phyloP scores from a whole-genome alignment of 139 green algal species.

The Chlamydomonas sp. region DNA sequence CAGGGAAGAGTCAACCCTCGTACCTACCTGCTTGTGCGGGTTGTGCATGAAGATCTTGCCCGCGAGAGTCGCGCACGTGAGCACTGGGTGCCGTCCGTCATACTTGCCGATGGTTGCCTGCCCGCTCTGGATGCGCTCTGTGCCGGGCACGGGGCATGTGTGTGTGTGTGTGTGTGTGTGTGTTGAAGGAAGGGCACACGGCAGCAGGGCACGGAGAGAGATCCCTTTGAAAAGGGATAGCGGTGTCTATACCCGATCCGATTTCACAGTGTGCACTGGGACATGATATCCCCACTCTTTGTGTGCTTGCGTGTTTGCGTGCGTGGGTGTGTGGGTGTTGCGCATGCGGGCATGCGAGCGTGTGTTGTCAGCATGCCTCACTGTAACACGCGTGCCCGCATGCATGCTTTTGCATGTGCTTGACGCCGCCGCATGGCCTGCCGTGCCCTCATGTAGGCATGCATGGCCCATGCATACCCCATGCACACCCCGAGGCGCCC shows the following conservation, averaged over 20 bases:
- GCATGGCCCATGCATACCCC: no score
- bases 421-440: no score
- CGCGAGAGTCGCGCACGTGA: constrained; percentile 50
- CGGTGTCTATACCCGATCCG: not conserved
- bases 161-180: not conserved
- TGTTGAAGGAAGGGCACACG: not conserved
- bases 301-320: not conserved
- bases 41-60: constrained; percentile 69
- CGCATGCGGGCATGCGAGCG: not conserved
- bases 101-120: constrained; percentile 48
- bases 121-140: constrained; percentile 41
- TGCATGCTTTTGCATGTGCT: no score
- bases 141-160: not conserved
- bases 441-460: no score
- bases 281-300: not conserved
- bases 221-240: not conserved
- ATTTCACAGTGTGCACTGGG: not conserved
- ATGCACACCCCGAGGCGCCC: no score
- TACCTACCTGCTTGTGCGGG: constrained; percentile 47
- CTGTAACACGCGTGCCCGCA: no score
- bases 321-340: not conserved
- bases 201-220: not conserved
- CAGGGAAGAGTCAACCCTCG: no score
- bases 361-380: no score
- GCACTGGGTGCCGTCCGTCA: constrained; percentile 40